phyloP scores from a whole-genome alignment of 2,329 filamentous ascomycete genomes.

The Colletotrichum kahawae region DNA sequence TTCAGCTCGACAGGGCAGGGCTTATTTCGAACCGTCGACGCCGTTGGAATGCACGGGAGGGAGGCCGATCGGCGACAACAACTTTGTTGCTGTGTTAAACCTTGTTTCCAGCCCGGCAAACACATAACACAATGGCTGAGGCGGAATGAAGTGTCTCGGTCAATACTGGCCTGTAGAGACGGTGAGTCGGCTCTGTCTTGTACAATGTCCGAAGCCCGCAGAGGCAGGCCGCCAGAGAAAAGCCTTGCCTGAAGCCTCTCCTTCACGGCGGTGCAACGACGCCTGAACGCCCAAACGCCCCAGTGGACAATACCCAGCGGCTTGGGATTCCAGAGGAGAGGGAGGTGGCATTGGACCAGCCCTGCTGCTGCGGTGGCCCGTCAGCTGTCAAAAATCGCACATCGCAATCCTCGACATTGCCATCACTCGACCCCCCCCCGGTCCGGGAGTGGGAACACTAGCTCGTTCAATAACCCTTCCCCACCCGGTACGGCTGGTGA shows the following conservation, averaged over 20 bases:
- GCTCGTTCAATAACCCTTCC: not conserved
- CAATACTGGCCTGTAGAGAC: not conserved
- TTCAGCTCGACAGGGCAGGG: constrained; percentile 3
- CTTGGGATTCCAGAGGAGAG: not conserved
- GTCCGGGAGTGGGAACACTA: constrained; percentile 3
- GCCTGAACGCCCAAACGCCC: not conserved
- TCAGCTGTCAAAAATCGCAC: constrained; percentile 6
- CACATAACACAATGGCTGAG: not conserved
- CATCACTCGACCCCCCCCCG: not conserved
- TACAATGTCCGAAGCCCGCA: not conserved
- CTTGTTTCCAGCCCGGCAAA: not conserved
- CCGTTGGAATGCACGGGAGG: not conserved
- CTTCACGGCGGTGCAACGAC: not conserved
- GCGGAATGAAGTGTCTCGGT: constrained; percentile 2
- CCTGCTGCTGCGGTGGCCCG: not conserved
- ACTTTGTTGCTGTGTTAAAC: not conserved
- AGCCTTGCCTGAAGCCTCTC: not conserved
- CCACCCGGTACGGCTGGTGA: not conserved
- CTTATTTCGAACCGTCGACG: not conserved
- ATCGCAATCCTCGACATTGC: constrained; percentile 13
- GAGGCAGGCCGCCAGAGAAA: not conserved
- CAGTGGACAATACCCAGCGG: not conserved
- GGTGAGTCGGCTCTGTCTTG: not conserved
- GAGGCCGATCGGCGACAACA: not conserved
- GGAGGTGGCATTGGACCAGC: not conserved